Percentiles rank a stretch among this genome's conserved stretches.
phyloP scores from a whole-genome alignment of 306 rosid species.

The Senna tora region DNA sequence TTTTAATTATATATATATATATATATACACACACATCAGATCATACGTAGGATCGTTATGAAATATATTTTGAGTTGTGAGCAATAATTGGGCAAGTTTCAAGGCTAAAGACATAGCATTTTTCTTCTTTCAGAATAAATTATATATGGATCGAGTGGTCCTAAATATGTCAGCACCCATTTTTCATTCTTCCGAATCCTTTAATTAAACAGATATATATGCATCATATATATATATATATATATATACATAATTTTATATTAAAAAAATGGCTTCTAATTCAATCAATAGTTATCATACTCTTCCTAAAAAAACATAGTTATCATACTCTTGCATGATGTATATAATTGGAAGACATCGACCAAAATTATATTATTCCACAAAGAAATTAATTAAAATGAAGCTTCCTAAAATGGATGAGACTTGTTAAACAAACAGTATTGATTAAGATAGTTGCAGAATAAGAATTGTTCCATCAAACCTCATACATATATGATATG shows the following conservation, averaged over 20 bases:
- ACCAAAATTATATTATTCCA: constrained; percentile 12
- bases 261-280: no score
- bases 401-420: constrained; percentile 14
- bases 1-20: no score
- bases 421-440: neutral
- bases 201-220: no score
- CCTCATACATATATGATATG: constrained; percentile 18
- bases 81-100: neutral
- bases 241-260: no score
- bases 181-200: no score
- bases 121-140: neutral
- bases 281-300: no score
- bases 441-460: constrained; percentile 9
- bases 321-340: no score
- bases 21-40: neutral
- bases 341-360: constrained; percentile 21
- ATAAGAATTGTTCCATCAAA: constrained; percentile 38
- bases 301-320: no score
- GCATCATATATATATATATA: no score
- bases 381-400: constrained; percentile 5
- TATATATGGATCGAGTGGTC: no score
- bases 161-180: no score
- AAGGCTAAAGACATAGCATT: neutral
- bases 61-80: neutral
- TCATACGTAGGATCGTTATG: neutral